Conservation (phyloP, 1,139 yeast species). For the Zhuliangozyma blackwelliae region DNA sequence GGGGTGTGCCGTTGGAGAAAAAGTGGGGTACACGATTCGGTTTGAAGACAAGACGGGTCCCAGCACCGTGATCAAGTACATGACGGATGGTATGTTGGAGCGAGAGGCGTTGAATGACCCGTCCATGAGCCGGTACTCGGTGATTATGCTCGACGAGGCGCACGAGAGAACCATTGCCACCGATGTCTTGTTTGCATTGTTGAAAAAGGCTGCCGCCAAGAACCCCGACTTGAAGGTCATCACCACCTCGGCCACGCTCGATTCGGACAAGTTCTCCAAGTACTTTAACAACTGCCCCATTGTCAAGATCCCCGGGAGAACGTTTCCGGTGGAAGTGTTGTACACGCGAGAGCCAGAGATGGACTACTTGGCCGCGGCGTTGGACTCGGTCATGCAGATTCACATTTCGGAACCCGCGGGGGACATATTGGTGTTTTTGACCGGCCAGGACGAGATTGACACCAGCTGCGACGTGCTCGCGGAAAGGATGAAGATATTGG, state of each 20-base stretch:
- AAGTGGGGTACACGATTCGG: slow-evolving; percentile 84
- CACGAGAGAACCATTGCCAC: slow-evolving; percentile 95
- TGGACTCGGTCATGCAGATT: slow-evolving; percentile 78
- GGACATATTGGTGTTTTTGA: slow-evolving; percentile 77
- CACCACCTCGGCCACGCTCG: slow-evolving; percentile 90
- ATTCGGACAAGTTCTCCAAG: slow-evolving; percentile 73
- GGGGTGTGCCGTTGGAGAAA: slow-evolving; percentile 63
- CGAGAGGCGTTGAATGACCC: slow-evolving; percentile 80
- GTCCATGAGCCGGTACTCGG: slow-evolving; percentile 66
- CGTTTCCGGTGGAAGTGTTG: slow-evolving; percentile 79
- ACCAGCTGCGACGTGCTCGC: slow-evolving; percentile 74
- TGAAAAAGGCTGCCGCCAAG: slow-evolving; percentile 64
- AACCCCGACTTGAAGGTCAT: slow-evolving; percentile 77
- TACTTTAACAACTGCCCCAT: slow-evolving; percentile 81
- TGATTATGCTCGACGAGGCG: slow-evolving; percentile 90
- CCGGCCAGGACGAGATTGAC: slow-evolving; percentile 93
- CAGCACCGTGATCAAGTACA: slow-evolving; percentile 60
- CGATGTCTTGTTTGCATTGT: slow-evolving; percentile 81
- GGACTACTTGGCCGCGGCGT: slow-evolving; percentile 79
- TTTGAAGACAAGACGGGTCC: slow-evolving; percentile 71
- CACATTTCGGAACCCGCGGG: slow-evolving; percentile 77
- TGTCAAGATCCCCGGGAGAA: slow-evolving; percentile 79
- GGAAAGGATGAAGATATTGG: slow-evolving; percentile 64
- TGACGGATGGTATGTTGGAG: slow-evolving; percentile 93
- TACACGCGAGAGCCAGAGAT: slow-evolving; percentile 78